Percentiles rank a stretch among this genome's conserved stretches.
Conservation (phyloP, 352 stramenopile species). For the Halophytophthora batemanensis region DNA sequence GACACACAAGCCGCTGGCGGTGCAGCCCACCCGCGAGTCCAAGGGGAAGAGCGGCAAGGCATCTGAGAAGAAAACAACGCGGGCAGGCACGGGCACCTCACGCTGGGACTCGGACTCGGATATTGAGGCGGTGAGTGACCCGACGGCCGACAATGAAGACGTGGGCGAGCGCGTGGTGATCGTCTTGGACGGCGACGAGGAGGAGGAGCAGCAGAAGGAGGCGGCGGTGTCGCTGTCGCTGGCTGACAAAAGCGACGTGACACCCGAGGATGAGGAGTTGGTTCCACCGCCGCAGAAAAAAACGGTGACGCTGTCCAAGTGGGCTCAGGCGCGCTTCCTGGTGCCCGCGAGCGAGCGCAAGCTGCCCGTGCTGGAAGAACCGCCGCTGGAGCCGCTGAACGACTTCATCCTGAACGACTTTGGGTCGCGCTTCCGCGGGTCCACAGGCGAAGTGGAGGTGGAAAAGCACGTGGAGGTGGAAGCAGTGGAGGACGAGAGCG, state of each 20-base stretch:
- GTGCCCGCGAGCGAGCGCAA: conserved; percentile 53
- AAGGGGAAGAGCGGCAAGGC: neutral
- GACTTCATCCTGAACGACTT: conserved; percentile 86
- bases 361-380: conserved; percentile 50
- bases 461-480: conserved; percentile 37
- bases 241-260: conserved; percentile 23
- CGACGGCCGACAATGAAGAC: conserved; percentile 30
- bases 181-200: conserved; percentile 19
- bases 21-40: conserved; percentile 26
- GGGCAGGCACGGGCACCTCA: conserved; percentile 28
- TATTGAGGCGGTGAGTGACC: neutral
- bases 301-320: conserved; percentile 62
- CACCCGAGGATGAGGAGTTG: conserved; percentile 5
- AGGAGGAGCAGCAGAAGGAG: conserved; percentile 9
- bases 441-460: conserved; percentile 41
- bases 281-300: conserved; percentile 3
- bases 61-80: conserved; percentile 1
- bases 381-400: conserved; percentile 73
- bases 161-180: conserved; percentile 42
- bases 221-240: conserved; percentile 8
- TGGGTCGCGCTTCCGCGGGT: conserved; percentile 59
- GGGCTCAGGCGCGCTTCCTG: conserved; percentile 68
- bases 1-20: conserved; percentile 14
- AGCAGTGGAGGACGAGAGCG: conserved; percentile 25
- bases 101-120: conserved; percentile 58